Percentiles rank a stretch among this genome's conserved stretches.
phyloP scores from a whole-genome alignment of 768 basidiomycete genomes.

The Suillus spraguei region DNA sequence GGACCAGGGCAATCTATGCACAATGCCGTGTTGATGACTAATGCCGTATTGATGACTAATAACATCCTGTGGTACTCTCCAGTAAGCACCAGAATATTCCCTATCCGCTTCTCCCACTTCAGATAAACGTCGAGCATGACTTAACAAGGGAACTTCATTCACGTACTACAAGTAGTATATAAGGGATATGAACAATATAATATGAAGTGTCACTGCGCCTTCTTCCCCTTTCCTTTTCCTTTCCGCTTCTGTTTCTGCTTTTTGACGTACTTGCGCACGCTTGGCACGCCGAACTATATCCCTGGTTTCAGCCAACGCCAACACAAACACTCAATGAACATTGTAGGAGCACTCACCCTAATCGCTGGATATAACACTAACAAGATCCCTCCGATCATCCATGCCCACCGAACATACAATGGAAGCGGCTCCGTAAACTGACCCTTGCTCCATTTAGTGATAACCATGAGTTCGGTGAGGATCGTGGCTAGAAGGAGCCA shows the following conservation, averaged over 20 bases:
- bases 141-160: not conserved
- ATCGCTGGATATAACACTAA: conserved; percentile 70
- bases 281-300: conserved; percentile 67
- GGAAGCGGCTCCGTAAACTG: conserved; percentile 71
- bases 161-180: not conserved
- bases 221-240: conserved; percentile 29
- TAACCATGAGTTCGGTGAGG: conserved; percentile 76
- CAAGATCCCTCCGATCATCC: conserved; percentile 58
- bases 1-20: conserved; percentile 7
- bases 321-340: conserved; percentile 6
- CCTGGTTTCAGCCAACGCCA: conserved; percentile 17
- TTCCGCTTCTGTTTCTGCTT: conserved; percentile 35
- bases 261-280: conserved; percentile 52
- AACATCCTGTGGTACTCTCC: conserved; percentile 24
- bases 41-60: conserved; percentile 16
- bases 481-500: conserved; percentile 90
- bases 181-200: not conserved
- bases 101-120: not conserved
- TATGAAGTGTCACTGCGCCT: conserved; percentile 27
- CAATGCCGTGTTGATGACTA: conserved; percentile 19
- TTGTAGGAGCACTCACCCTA: conserved; percentile 48
- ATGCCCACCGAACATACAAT: conserved; percentile 60
- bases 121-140: not conserved
- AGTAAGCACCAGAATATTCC: conserved; percentile 37
- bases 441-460: conserved; percentile 81